Conservation (phyloP, 768 basidiomycete genomes). For the Pulveroboletus sp. region DNA sequence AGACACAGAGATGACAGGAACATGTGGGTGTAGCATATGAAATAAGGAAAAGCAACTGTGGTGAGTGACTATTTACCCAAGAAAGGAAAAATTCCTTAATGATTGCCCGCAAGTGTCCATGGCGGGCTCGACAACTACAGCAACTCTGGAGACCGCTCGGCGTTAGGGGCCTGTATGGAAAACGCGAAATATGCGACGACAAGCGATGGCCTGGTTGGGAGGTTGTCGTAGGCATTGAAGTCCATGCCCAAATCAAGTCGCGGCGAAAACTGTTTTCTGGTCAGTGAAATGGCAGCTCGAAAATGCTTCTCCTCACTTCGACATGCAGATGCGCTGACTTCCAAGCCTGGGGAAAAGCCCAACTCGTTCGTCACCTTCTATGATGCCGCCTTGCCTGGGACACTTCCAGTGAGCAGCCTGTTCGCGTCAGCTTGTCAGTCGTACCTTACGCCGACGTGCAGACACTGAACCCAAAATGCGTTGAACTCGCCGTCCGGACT, state of each 20-base stretch:
- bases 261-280: conserved; percentile 85
- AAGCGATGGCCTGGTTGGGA: conserved; percentile 80
- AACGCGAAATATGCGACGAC: conserved; percentile 14
- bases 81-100: conserved; percentile 20
- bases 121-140: conserved; percentile 12
- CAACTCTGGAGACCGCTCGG: conserved; percentile 9
- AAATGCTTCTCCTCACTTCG: not conserved
- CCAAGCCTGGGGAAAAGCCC: conserved; percentile 46
- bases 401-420: conserved; percentile 65
- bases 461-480: conserved; percentile 57
- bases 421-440: not conserved
- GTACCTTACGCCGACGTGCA: not conserved
- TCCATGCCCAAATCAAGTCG: conserved; percentile 91
- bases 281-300: conserved; percentile 25
- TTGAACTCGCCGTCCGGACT: conserved; percentile 75
- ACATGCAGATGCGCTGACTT: conserved; percentile 36
- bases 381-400: conserved; percentile 92
- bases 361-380: conserved; percentile 73
- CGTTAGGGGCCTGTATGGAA: not conserved
- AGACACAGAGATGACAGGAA: too few relatives aligned
- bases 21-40: too few relatives aligned
- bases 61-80: not conserved
- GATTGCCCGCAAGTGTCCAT: conserved; percentile 16
- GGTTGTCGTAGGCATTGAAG: conserved; percentile 89
- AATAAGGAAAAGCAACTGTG: too few relatives aligned